Evolutionary conservation across 495 filamentous ascomycete species (phyloP), one percentile per base, ranked within the genome.

Genomic region (Aspergillus diversus): DNA sequence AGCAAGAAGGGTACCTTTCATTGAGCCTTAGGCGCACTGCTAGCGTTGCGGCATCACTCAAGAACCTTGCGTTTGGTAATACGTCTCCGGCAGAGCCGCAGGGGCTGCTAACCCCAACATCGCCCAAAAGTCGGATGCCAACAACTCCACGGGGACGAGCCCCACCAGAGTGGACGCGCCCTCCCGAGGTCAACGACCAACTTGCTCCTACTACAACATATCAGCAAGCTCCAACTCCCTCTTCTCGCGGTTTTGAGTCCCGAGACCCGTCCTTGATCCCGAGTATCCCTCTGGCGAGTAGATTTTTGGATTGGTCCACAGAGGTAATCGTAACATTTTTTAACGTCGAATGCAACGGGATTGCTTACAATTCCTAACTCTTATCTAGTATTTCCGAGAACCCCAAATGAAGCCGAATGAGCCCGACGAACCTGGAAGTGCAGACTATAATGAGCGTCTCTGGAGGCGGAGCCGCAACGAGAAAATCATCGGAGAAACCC

Each of bases 391-490:
- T 73, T 99, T 97, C 84, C 91, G 95, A 48, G 93, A 99, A 75
- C 96, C 96, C 47, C 95, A 99, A 75, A 99, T 99, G 95, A 95
- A 94, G 70, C 88, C 91, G 13, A 91, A 89, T 56, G 95, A 99
- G 67, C 90, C 93, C 32, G 95, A 99, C 63, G 95, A 99, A 74
- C 95, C 95, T 21, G 95, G 95, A 12, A 96, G 92, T 65, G 87
- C 91, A n/a, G 93, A 98, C 69, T 98, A 99, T 75, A 99, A 99
- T 72, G 86, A 92, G 66, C 87, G 95, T 17, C 80, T 99, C 5
- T 99, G 96, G 96, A 84, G 95, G 55, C 84, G 95, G 58, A 89
- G 91, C 52, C 89, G 95, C 46, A 99, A 99, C 66, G 95, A 99
- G 71, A 87, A 84, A 54, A 97, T 97, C 61, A 87, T 99, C 52